Base-by-base conservation (phyloP, 2,329 filamentous ascomycete genomes). In the Paracorniculantispora psalliotae region DNA sequence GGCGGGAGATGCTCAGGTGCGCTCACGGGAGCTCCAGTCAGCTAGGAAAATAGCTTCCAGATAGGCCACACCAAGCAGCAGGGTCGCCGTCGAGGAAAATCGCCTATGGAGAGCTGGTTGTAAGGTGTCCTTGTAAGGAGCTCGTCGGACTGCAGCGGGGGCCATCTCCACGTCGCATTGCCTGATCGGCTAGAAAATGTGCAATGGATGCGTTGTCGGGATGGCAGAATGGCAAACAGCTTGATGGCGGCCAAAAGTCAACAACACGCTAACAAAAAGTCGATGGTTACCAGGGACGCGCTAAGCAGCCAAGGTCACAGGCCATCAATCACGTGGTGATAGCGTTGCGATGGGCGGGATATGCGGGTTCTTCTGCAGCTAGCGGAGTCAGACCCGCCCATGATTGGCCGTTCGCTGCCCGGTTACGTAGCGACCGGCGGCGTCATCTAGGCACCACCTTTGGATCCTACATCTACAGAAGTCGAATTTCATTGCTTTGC, bases 101-200 rank as follows among this genome's bases (percentile, higher is more conserved):
- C 92, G 85, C 67, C 90, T 83, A 73, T 97, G 93, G 63, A 97
- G 79, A 55, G 89, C 87, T 52, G 93, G 92, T 62, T 93, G 96
- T 66, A 97, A 78, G 73, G 96, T 96, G 77, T 96, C 91, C 79
- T 91, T 89, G 75, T 96, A 96, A 51, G 82, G 79, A 67, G 78
- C 76, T 69, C 72, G 82, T 80, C 79, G 85, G 76, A 77, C 80
- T 70, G 74, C 77, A 69, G 74, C 73, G 68, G 71, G 72, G 67
- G 81, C 77, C 81, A 84, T 84, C 52, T 70, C 76, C 67, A 72
- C 73, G 71, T 73, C 68, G 70, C 76, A 79, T 80, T 72, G 68
- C 76, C 75, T 56, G 58, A 63, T 28, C 9, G 43, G 54, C 30
- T 23, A n/a, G 68, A 65, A 65, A 70, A 65, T 68, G 59, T 63